phyloP scores from a whole-genome alignment of 179 eudicot species.

The Vitellaria paradoxa region DNA sequence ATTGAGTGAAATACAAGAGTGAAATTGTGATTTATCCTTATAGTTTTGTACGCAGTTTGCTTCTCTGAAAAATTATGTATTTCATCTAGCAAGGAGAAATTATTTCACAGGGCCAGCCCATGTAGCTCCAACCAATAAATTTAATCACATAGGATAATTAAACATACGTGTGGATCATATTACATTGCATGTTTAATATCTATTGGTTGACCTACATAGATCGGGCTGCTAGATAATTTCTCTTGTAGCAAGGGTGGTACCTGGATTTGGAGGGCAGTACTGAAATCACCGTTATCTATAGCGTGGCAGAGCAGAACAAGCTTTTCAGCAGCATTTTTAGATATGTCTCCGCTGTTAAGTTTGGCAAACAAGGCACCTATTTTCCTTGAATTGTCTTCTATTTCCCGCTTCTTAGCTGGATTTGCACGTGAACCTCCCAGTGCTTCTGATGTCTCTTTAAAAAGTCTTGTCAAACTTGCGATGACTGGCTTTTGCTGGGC shows the following conservation, averaged over 20 bases:
- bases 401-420: slow-evolving; percentile 77
- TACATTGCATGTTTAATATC: too few species aligned
- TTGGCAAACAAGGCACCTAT: slow-evolving; percentile 76
- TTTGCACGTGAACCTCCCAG: slow-evolving; percentile 81
- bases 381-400: slow-evolving; percentile 89
- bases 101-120: too few species aligned
- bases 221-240: not conserved
- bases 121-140: too few species aligned
- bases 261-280: slow-evolving; percentile 89
- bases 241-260: slow-evolving; percentile 29
- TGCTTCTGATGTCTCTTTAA: slow-evolving; percentile 79
- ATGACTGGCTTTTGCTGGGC: slow-evolving; percentile 80
- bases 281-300: slow-evolving; percentile 71
- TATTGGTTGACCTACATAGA: too few species aligned
- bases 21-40: too few species aligned
- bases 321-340: slow-evolving; percentile 85
- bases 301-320: slow-evolving; percentile 89
- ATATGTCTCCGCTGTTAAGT: slow-evolving; percentile 87
- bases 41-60: too few species aligned
- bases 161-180: too few species aligned
- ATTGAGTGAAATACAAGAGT: too few species aligned
- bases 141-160: too few species aligned
- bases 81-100: too few species aligned
- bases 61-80: too few species aligned
- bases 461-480: slow-evolving; percentile 77